Base-by-base conservation (phyloP, 2,329 filamentous ascomycete genomes). In the Verticillium albo-atrum region DNA sequence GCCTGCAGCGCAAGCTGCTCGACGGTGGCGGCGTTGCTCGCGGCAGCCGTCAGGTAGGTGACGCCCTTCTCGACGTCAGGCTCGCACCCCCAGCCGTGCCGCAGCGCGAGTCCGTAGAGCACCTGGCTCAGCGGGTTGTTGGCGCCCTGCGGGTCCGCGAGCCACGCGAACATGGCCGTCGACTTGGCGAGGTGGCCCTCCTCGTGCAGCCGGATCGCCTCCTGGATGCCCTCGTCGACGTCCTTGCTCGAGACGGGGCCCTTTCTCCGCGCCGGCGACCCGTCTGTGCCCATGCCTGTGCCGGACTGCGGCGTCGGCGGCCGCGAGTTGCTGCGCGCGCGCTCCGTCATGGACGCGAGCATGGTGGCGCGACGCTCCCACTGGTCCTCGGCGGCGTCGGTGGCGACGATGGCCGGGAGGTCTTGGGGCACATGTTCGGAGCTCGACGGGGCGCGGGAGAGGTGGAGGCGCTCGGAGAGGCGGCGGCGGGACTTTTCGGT, bases 311-410 rank as follows among this genome's bases (percentile, higher is more conserved):
- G 59, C 59, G 70, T 68, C 34, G 79, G 75, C 14, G 77, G 74
- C 10, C 68, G 63, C 4, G 81, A 77, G 20, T 73, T 73, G 64
- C 75, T 78, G 64, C 77, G 75, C 60, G 75, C 74, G 66, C 75
- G 70, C 65, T 83, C 80, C 66, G 82, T 86, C 65, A 83, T 81
- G 66, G 84, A 84, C 32, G 91, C 94, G 64, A 98, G 79, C 61
- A 96, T 85, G n/a, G 93, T 97, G 28, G 95, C 95, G 61, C 94
- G 83, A 77, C 90, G 89, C 81, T 98, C 95, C 95, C 95, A 99
- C 75, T 89, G 84, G 61, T 86, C 85, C 78, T 96, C 90, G 53
- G 76, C 75, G 60, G 80, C 77, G 34, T 77, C 79, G 68, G 79
- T 75, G 65, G 76, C 71, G 55, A 81, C 77, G 60, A 97, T 91